These are phyloP conservation scores for Selaginella moellendorffii DNA, from an alignment of 75 land plant species.

Conservation along the genomic window DNA sequence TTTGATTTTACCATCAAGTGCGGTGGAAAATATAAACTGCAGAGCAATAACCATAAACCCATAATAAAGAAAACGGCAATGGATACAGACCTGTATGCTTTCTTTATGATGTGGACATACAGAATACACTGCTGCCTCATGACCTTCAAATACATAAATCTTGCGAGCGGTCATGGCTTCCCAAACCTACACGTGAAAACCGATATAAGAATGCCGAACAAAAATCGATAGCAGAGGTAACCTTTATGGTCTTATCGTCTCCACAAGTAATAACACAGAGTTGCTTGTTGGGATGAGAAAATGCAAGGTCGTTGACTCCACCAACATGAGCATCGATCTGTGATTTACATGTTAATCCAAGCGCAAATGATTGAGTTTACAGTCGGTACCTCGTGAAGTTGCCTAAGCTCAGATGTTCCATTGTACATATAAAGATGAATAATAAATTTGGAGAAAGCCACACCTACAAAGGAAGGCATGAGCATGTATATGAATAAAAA, in stretches of 20 bases:
- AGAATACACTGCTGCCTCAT: constrained; percentile 75
- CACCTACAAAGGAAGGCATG: constrained; percentile 5
- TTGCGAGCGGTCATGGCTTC: constrained; percentile 51
- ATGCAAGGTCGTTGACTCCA: constrained; percentile 17
- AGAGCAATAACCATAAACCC: constrained; percentile 7
- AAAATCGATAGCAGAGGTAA: background rate
- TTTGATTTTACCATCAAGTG: constrained; percentile 76
- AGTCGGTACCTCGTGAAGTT: constrained; percentile 1
- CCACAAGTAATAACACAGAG: constrained; percentile 16
- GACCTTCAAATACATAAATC: constrained; percentile 67
- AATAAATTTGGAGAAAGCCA: constrained; percentile 2
- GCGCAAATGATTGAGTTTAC: no score
- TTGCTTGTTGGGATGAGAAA: constrained; percentile 9
- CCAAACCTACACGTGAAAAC: constrained; percentile 43
- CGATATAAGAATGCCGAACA: background rate
- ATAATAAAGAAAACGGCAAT: no score
- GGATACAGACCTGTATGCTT: constrained; percentile 48
- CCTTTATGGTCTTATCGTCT: constrained; percentile 21
- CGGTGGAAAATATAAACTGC: constrained; percentile 82
- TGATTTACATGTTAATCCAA: background rate
- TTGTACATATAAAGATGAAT: constrained; percentile 1
- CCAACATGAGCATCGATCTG: constrained; percentile 19
- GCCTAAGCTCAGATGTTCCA: background rate
- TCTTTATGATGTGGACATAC: constrained; percentile 85
- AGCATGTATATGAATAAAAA: no score